phyloP scores from a whole-genome alignment of 805 yeast genomes.

The Wickerhamiella australiensis region DNA sequence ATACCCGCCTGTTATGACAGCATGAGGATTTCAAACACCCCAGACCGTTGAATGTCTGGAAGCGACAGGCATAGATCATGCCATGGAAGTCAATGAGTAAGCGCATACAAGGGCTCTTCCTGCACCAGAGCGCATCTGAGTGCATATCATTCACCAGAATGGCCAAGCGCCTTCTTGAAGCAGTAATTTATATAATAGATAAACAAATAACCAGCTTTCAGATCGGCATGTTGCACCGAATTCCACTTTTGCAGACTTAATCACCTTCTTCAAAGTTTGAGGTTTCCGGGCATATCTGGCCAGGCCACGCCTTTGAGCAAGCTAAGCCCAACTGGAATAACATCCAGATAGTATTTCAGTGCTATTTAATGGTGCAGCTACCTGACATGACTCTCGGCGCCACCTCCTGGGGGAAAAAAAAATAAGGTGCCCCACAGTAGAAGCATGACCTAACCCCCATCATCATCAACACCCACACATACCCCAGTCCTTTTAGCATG shows the following conservation, averaged over 20 bases:
- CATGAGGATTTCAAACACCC: too few species aligned
- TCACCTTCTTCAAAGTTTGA: background rate
- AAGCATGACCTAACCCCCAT: constrained; percentile 9
- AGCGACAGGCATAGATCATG: background rate
- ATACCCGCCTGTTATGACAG: too few species aligned
- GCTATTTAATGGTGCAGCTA: background rate
- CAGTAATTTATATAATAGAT: background rate
- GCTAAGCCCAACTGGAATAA: background rate
- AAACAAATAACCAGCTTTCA: too few species aligned
- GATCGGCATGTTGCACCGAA: too few species aligned
- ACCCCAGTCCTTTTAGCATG: background rate
- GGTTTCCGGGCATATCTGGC: too few species aligned
- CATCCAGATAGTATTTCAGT: background rate
- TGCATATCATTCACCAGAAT: background rate
- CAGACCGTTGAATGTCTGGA: background rate
- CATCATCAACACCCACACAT: constrained; percentile 3
- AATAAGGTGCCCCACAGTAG: constrained; percentile 1
- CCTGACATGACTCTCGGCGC: background rate
- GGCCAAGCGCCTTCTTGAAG: too few species aligned
- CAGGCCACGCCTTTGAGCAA: too few species aligned
- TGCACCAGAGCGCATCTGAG: background rate
- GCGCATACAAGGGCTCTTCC: background rate
- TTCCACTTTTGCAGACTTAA: too few species aligned
- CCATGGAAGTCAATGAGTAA: background rate
- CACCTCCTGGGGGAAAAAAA: background rate